phyloP scores from a whole-genome alignment of 805 yeast species.

The Hermanozyma aechmeae region DNA sequence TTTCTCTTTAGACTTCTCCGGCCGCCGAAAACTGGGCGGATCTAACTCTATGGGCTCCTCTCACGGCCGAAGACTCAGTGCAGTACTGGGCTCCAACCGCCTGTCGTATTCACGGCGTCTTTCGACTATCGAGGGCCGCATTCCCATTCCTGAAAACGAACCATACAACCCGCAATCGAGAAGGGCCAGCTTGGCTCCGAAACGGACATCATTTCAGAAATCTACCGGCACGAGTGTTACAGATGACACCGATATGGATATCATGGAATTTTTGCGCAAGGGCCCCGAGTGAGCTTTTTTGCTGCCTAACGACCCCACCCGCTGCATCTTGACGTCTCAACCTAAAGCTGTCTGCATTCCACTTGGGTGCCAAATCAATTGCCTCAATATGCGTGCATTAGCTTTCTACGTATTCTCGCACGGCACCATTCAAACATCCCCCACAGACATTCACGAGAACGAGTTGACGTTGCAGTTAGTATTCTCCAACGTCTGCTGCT shows the following conservation, averaged over 20 bases:
- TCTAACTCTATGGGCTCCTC: constrained; percentile 1
- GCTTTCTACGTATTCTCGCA: no score
- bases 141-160: constrained; percentile 9
- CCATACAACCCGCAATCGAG: constrained; percentile 3
- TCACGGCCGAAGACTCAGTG: constrained; percentile 3
- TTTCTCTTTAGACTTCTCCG: constrained; percentile 17
- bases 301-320: no score
- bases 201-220: constrained; percentile 1
- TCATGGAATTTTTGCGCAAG: constrained; percentile 35
- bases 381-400: no score
- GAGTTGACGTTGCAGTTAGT: no score
- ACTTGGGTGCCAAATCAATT: no score
- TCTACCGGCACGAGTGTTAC: constrained; percentile 2
- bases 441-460: no score
- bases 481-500: no score
- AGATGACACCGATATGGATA: constrained; percentile 30
- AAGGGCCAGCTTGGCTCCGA: not conserved
- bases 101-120: constrained; percentile 2
- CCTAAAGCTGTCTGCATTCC: no score
- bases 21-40: not conserved
- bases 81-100: not conserved
- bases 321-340: no score
- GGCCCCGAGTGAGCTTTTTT: constrained; percentile 15
- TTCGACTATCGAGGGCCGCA: constrained; percentile 5
- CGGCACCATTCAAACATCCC: no score